phyloP scores from a whole-genome alignment of 257 asterid species.

The Lavandula angustifolia region DNA sequence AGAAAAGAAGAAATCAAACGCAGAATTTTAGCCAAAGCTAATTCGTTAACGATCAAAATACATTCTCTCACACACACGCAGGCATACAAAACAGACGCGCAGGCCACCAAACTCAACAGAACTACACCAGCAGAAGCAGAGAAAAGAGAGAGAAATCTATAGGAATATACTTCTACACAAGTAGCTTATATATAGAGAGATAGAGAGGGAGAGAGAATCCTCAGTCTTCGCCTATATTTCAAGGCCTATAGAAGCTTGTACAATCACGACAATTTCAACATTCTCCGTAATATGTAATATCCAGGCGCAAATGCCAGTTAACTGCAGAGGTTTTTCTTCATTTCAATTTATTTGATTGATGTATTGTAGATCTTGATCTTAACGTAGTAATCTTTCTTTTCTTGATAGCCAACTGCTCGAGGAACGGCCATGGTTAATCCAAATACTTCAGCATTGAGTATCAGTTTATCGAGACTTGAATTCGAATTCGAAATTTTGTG shows the following conservation, averaged over 20 bases:
- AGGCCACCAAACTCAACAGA: too few relatives aligned
- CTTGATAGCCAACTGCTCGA: slow-evolving; percentile 30
- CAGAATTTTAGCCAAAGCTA: background rate
- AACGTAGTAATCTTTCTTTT: slow-evolving; percentile 25
- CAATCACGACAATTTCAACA: slow-evolving; percentile 26
- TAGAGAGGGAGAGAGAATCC: slow-evolving; percentile 1
- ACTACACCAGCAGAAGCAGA: slow-evolving; percentile 32
- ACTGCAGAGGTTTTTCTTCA: slow-evolving; percentile 19
- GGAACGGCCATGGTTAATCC: slow-evolving; percentile 33
- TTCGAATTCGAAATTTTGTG: slow-evolving; percentile 3
- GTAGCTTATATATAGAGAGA: background rate
- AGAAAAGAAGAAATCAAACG: too few relatives aligned
- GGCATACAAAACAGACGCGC: too few relatives aligned
- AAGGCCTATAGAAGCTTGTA: slow-evolving; percentile 17
- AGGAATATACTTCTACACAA: background rate
- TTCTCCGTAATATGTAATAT: slow-evolving; percentile 31
- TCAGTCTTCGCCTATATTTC: slow-evolving; percentile 19
- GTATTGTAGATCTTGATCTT: slow-evolving; percentile 42
- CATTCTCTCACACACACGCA: slow-evolving; percentile 29
- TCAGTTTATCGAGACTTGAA: slow-evolving; percentile 26
- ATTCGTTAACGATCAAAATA: background rate
- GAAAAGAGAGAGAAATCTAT: slow-evolving; percentile 31
- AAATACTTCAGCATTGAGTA: slow-evolving; percentile 24
- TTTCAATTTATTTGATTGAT: slow-evolving; percentile 10
- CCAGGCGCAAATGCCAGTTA: slow-evolving; percentile 28